These are phyloP conservation scores for Deuterostichococcus epilithicus DNA, from an alignment of 139 green algal species.

Conservation along the genomic window DNA sequence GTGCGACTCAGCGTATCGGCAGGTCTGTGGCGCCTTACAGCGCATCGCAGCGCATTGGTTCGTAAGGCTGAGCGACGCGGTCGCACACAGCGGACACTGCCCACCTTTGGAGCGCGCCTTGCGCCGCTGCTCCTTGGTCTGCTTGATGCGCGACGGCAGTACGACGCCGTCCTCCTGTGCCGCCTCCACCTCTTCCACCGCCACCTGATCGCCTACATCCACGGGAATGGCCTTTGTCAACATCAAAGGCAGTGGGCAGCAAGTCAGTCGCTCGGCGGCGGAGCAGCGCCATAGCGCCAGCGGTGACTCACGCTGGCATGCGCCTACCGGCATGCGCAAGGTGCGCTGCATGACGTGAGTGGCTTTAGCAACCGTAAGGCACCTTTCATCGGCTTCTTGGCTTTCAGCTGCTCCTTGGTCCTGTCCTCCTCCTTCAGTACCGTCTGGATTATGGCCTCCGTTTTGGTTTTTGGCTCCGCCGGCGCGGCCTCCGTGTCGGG, in stretches of 20 bases:
- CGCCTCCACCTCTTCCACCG: constrained; percentile 53
- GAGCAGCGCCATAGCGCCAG: too few relatives aligned
- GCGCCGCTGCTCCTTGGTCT: constrained; percentile 25
- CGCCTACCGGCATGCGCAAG: neutral
- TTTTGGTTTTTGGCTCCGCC: constrained; percentile 2
- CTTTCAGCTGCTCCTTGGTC: constrained; percentile 24
- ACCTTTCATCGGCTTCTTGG: constrained; percentile 11
- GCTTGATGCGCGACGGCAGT: constrained; percentile 43
- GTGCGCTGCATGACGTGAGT: neutral
- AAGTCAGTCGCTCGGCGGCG: too few relatives aligned
- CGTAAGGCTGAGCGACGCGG: too few relatives aligned
- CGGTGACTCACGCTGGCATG: too few relatives aligned
- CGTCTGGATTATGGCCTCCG: constrained; percentile 34
- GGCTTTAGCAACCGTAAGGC: neutral
- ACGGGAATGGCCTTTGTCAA: neutral
- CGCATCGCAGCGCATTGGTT: too few relatives aligned
- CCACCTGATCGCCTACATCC: constrained; percentile 42
- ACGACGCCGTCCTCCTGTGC: constrained; percentile 63
- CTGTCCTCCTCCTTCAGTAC: constrained; percentile 42
- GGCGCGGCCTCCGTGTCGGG: neutral
- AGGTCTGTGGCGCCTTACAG: too few relatives aligned
- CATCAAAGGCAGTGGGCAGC: too few relatives aligned
- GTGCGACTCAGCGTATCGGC: too few relatives aligned
- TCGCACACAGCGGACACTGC: too few relatives aligned
- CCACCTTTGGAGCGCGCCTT: neutral